Conservation (phyloP, 208 protist genomes). For the Tritrichomonas musculus region DNA sequence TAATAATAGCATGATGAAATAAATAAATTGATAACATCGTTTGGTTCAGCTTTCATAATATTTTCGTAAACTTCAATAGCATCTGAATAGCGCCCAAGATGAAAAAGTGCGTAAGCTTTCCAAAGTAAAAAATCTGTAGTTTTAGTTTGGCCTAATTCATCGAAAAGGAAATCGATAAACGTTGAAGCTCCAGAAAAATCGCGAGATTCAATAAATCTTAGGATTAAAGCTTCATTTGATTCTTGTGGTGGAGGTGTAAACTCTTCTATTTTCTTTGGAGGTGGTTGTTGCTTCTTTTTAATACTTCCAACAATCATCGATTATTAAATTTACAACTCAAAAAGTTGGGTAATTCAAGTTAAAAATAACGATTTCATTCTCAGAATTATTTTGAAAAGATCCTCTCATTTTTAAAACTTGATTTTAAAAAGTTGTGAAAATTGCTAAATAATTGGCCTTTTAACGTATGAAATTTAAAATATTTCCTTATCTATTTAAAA, state of each 20-base stretch:
- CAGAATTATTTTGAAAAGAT: no score
- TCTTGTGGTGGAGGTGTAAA: neutral
- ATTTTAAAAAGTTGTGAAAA: no score
- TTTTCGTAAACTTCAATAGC: slow-evolving; percentile 1
- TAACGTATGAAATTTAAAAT: no score
- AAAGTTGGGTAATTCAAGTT: no score
- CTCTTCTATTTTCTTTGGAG: no score
- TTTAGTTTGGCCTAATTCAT: neutral
- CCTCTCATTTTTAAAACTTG: no score
- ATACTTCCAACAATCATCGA: no score
- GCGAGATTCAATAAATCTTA: neutral
- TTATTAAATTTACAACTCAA: no score
- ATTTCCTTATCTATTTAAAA: no score
- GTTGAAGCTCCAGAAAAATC: slow-evolving; percentile 17
- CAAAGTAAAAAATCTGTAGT: neutral
- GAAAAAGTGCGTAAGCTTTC: neutral
- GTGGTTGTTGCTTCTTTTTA: no score
- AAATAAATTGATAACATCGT: neutral
- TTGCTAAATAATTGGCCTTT: no score
- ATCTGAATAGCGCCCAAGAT: neutral
- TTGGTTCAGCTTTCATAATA: neutral
- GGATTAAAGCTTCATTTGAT: neutral
- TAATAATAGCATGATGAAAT: slow-evolving; percentile 21
- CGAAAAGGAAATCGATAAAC: neutral
- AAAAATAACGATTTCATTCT: no score